phyloP scores from a whole-genome alignment of 2,329 filamentous ascomycete species.

The Aspergillus spinulosporus region DNA sequence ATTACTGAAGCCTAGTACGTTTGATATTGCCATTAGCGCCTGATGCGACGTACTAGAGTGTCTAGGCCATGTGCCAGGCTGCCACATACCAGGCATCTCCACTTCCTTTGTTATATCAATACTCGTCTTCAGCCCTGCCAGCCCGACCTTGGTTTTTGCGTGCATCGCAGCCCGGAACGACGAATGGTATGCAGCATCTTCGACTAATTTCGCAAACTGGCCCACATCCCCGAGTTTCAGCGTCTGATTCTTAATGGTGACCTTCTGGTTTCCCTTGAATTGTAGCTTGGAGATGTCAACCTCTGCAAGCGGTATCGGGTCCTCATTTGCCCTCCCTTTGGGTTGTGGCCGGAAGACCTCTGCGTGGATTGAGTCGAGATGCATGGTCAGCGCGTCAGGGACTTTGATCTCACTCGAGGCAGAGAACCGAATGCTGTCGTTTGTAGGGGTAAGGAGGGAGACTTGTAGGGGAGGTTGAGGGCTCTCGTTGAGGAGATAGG shows the following conservation, averaged over 20 bases:
- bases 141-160: constrained; percentile 2
- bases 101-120: constrained; percentile 11
- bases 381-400: constrained; percentile 7
- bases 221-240: constrained; percentile 1
- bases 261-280: constrained; percentile 1
- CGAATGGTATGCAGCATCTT: constrained; percentile 11
- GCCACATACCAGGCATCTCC: constrained; percentile 5
- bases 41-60: neutral
- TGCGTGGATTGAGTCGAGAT: constrained; percentile 4
- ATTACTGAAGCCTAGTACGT: constrained; percentile 9
- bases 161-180: constrained; percentile 5
- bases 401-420: constrained; percentile 8
- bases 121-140: constrained; percentile 1
- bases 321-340: neutral
- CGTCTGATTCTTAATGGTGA: constrained; percentile 4
- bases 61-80: neutral
- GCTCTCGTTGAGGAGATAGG: constrained; percentile 9
- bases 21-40: neutral
- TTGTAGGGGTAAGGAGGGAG: constrained; percentile 9
- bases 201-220: constrained; percentile 9
- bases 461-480: constrained; percentile 9
- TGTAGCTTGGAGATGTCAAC: constrained; percentile 5
- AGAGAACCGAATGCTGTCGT: constrained; percentile 17
- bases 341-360: constrained; percentile 4
- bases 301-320: constrained; percentile 7